A percentile compares a stretch with the other conserved stretches of the same genome.
Evolutionary conservation across 257 asterid genomes (phyloP).

Genomic region (Solanum okadae): DNA sequence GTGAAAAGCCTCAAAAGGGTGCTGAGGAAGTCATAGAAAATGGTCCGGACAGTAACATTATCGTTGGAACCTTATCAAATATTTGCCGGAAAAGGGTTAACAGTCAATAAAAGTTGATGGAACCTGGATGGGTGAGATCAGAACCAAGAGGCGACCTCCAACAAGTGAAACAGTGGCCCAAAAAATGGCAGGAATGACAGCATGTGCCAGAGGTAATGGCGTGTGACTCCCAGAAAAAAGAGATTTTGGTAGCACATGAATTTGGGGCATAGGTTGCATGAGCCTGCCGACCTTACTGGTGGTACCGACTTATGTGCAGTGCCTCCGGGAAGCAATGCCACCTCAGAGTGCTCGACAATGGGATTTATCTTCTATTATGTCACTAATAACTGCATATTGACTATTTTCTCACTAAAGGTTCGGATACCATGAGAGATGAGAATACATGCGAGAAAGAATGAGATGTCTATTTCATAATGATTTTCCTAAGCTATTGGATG

Average conservation of each 20-base stretch:
- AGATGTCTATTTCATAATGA: neutral
- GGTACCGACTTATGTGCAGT: neutral
- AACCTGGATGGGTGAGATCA: neutral
- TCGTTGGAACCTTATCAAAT: neutral
- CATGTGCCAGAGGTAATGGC: neutral
- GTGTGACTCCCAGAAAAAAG: neutral
- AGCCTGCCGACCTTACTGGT: neutral
- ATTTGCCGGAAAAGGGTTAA: neutral
- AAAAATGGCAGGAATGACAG: neutral
- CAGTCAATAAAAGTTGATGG: neutral
- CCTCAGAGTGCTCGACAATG: neutral
- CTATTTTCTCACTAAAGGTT: neutral
- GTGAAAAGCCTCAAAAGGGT: neutral
- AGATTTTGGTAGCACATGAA: neutral
- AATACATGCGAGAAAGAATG: neutral
- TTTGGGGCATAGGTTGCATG: neutral
- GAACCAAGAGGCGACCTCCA: neutral
- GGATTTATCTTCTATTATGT: neutral
- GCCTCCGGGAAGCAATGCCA: neutral
- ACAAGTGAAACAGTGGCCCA: neutral
- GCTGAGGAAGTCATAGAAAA: neutral
- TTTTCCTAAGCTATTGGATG: neutral
- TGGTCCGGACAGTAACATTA: neutral
- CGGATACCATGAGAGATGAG: neutral
- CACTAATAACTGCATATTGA: neutral